Percentiles rank a stretch among this genome's conserved stretches.
These are phyloP conservation scores for Ascochyta koolunga DNA, from an alignment of 2,329 filamentous ascomycete species.

Conservation along the genomic window DNA sequence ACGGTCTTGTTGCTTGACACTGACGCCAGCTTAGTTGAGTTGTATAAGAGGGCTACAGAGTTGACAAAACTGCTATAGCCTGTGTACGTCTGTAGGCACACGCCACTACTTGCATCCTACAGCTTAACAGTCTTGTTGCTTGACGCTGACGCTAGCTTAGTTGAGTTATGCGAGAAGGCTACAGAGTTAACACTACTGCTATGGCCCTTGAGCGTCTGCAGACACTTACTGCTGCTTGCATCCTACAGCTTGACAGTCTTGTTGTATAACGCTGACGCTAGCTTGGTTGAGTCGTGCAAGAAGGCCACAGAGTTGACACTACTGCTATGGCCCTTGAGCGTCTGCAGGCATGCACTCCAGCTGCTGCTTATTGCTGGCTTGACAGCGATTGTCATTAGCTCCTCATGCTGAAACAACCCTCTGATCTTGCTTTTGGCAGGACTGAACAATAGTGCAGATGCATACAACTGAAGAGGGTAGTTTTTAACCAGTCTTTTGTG, in stretches of 20 bases:
- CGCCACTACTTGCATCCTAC: conserved; percentile 16
- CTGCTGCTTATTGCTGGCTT: conserved; percentile 11
- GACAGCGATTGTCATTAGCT: conserved; percentile 19
- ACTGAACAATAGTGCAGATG: conserved; percentile 31
- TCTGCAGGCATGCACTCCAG: conserved; percentile 23
- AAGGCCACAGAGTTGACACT: conserved; percentile 28
- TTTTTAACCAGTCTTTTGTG: no score
- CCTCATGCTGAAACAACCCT: conserved; percentile 22
- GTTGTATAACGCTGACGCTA: conserved; percentile 12
- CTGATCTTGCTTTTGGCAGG: conserved; percentile 23
- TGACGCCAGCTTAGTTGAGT: conserved; percentile 17
- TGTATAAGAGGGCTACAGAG: not conserved
- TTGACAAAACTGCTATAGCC: no score
- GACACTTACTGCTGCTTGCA: conserved; percentile 16
- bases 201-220: conserved; percentile 34
- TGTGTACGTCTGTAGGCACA: no score
- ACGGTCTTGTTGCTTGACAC: conserved; percentile 22
- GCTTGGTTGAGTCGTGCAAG: conserved; percentile 21
- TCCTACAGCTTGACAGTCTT: conserved; percentile 8
- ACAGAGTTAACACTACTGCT: conserved; percentile 18
- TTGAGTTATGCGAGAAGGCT: conserved; percentile 26
- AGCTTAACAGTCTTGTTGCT: conserved; percentile 4
- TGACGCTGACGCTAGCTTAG: not conserved
- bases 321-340: conserved; percentile 28
- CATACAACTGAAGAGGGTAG: conserved; percentile 32